Percentiles rank a stretch among this genome's conserved stretches.
Conservation (phyloP, 2,329 filamentous ascomycete species). For the Trichoderma pleuroti region DNA sequence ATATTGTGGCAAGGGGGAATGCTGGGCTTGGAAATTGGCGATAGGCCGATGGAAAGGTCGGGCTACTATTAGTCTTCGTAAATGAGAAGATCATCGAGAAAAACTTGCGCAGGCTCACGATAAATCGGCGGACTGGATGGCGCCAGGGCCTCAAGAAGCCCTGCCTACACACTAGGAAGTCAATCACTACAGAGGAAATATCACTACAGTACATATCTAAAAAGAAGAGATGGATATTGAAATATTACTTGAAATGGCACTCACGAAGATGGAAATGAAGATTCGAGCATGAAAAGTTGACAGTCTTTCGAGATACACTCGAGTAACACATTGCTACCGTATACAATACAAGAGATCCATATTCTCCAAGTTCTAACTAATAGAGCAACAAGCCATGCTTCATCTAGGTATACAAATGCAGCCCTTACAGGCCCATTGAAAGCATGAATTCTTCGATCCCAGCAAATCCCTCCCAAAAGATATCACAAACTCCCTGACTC, state of each 20-base stretch:
- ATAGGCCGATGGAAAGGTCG: too few species aligned
- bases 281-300: neutral
- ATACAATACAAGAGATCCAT: neutral
- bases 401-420: neutral
- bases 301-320: neutral
- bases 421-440: neutral
- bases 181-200: neutral
- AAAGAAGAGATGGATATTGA: neutral
- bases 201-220: neutral
- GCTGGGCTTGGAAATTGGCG: too few species aligned
- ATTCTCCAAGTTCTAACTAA: neutral
- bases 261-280: neutral
- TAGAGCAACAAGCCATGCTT: neutral
- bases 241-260: neutral
- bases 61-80: too few species aligned
- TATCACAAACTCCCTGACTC: neutral
- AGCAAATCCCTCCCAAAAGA: neutral
- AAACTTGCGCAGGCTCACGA: too few species aligned
- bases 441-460: neutral
- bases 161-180: too few species aligned
- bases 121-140: too few species aligned
- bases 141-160: too few species aligned
- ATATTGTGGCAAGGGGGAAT: too few species aligned
- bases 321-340: neutral
- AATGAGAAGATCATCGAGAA: too few species aligned